Conservation (phyloP, 164 flowering plant species). For the Macadamia tetraphylla region DNA sequence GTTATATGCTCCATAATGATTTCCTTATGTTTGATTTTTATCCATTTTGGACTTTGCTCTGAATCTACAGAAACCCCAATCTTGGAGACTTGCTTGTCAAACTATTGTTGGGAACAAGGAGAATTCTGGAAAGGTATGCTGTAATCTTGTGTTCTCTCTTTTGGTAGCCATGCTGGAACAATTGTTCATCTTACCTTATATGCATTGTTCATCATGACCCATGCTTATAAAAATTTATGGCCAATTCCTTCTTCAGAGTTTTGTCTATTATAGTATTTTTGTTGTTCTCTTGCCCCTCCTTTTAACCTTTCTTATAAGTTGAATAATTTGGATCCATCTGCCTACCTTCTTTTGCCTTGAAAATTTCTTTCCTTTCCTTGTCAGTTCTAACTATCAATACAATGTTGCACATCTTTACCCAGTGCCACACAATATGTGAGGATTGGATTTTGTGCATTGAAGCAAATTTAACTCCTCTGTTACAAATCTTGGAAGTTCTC, state of each 20-base stretch:
- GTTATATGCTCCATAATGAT: not conserved
- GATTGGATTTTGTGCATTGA: too few relatives aligned
- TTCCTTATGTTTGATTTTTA: not conserved
- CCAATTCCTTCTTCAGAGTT: not conserved
- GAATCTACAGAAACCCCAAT: slow-evolving; percentile 71
- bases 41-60: not conserved
- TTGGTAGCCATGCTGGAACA: too few relatives aligned
- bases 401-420: too few relatives aligned
- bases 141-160: too few relatives aligned
- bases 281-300: too few relatives aligned
- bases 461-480: too few relatives aligned
- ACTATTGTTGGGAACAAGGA: slow-evolving; percentile 95
- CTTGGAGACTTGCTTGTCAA: slow-evolving; percentile 99
- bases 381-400: not conserved
- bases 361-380: not conserved
- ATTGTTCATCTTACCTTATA: not conserved
- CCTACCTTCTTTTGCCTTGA: not conserved
- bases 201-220: not conserved
- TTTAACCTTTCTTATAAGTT: too few relatives aligned
- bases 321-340: not conserved
- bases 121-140: slow-evolving; percentile 87
- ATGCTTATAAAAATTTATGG: not conserved
- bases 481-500: too few relatives aligned
- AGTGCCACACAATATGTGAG: too few relatives aligned
- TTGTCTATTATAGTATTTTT: too few relatives aligned